Conservation (phyloP, 2,329 filamentous ascomycete species). For the Apiospora saccharicola region DNA sequence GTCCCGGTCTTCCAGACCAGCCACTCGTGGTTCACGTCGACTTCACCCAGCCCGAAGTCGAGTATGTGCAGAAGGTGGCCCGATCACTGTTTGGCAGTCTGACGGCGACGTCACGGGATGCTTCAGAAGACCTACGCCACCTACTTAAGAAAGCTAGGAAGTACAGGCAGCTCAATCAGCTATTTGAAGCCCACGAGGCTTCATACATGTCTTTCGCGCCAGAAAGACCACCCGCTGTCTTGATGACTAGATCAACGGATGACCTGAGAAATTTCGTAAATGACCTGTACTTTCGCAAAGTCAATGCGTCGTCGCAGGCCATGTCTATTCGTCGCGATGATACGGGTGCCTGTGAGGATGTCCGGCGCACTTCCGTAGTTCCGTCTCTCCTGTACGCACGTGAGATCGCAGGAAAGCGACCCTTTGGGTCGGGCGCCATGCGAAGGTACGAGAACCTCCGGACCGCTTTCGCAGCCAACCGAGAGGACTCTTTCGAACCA, state of each 20-base stretch:
- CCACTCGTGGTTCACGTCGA: slow-evolving; percentile 40
- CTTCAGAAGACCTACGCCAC: slow-evolving; percentile 38
- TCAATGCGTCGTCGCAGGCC: slow-evolving; percentile 30
- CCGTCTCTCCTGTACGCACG: slow-evolving; percentile 54
- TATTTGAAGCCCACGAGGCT: slow-evolving; percentile 32
- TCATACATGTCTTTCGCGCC: slow-evolving; percentile 33
- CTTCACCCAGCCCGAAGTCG: slow-evolving; percentile 37
- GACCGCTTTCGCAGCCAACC: slow-evolving; percentile 51
- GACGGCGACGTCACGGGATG: slow-evolving; percentile 25
- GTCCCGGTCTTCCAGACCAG: slow-evolving; percentile 24
- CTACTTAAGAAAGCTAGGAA: slow-evolving; percentile 38
- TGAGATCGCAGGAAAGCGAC: slow-evolving; percentile 55
- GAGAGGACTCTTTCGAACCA: slow-evolving; percentile 60
- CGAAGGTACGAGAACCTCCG: slow-evolving; percentile 53
- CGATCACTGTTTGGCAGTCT: slow-evolving; percentile 35
- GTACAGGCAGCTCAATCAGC: slow-evolving; percentile 25
- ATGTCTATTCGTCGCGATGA: slow-evolving; percentile 45
- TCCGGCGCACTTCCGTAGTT: slow-evolving; percentile 44
- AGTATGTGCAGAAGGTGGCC: slow-evolving; percentile 36
- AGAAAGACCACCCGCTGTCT: slow-evolving; percentile 32
- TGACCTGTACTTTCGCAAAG: slow-evolving; percentile 43
- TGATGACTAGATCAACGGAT: slow-evolving; percentile 36
- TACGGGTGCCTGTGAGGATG: slow-evolving; percentile 37
- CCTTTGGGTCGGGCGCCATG: slow-evolving; percentile 46
- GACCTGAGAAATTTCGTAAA: slow-evolving; percentile 48